Evolutionary conservation across 345 rosid species (phyloP), one percentile per base, ranked within the genome.

Genomic region (Streptanthus diversifolius): DNA sequence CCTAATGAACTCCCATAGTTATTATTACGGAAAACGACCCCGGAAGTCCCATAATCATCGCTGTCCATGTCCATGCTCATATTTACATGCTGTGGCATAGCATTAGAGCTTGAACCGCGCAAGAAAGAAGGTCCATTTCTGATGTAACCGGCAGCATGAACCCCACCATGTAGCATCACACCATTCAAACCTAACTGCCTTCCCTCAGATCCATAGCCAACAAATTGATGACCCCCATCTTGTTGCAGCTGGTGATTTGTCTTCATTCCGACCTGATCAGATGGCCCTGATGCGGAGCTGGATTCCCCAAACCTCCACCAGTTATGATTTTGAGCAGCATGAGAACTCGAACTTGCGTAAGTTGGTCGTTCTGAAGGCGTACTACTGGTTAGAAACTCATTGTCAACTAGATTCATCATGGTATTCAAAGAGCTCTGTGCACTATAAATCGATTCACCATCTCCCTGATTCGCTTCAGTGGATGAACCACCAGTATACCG

Each of bases 301-400:
- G 91, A 77, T 71, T 90, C 97, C 39, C 90, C 87, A 15, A 77
- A 79, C 76, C 71, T 87, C 96, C 88, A 86, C 72, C 83, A 80
- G 76, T 79, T 66, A 65, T 77, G 82, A 64, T 60, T 74, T 51
- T 76, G 91, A 75, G 39, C 68, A 62, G 74, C 81, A 70, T 79
- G 82, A 80, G 77, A 54, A 27, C 66, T 67, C 12, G 85, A 70
- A 75, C 78, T 75, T 43, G 68, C 72, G 40, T 82, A 79, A 14
- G 82, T 45, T 32, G 80, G 74, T 55, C 74, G 80, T 39, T 77
- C 76, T 63, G 86, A 82, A 76, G 89, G 53, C 32, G 43, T 81
- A 17, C 72, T n/a, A 55, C 62, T 75, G 82, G 76, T 82, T 10
- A 85, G 64, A 57, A 84, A 62, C 30, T 76, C 74, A 67, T 57